A percentile compares a stretch with the other conserved stretches of the same genome.
These are phyloP conservation scores for Penicillium robsamsonii DNA, from an alignment of 495 filamentous ascomycete genomes.

Conservation along the genomic window DNA sequence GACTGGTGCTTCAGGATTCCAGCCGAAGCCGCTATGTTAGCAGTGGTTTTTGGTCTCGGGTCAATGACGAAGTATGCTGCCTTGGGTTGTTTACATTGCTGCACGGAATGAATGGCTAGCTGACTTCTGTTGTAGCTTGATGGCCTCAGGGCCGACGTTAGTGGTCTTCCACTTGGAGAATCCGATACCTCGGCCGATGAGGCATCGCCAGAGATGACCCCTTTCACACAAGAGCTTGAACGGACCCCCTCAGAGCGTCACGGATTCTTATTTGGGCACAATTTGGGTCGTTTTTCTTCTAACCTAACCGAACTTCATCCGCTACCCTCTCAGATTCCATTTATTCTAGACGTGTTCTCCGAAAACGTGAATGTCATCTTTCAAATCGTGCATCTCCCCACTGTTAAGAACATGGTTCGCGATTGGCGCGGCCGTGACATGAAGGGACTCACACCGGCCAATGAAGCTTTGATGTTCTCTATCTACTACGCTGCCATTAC, in stretches of 20 bases:
- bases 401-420: constrained; percentile 45
- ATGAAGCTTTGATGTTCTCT: constrained; percentile 59
- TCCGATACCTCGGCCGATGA: constrained; percentile 46
- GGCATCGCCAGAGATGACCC: constrained; percentile 21
- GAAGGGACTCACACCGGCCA: constrained; percentile 36
- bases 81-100: background rate
- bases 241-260: constrained; percentile 49
- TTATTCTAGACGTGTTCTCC: constrained; percentile 49
- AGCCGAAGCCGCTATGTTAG: constrained; percentile 48
- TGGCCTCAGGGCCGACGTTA: constrained; percentile 40
- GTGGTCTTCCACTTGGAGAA: constrained; percentile 26
- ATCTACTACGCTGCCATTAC: constrained; percentile 59
- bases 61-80: constrained; percentile 51
- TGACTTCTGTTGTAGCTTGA: constrained; percentile 34
- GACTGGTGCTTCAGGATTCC: constrained; percentile 42
- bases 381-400: constrained; percentile 54
- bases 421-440: constrained; percentile 33
- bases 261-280: constrained; percentile 53
- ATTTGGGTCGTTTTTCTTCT: constrained; percentile 29
- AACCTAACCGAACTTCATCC: constrained; percentile 48
- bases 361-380: constrained; percentile 53
- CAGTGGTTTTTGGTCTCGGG: constrained; percentile 52
- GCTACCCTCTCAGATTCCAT: constrained; percentile 51
- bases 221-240: constrained; percentile 39
- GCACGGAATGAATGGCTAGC: background rate